Evolutionary conservation across 1,139 yeast species (phyloP).

Genomic region (Spencermartinsiella ligniputridi): DNA sequence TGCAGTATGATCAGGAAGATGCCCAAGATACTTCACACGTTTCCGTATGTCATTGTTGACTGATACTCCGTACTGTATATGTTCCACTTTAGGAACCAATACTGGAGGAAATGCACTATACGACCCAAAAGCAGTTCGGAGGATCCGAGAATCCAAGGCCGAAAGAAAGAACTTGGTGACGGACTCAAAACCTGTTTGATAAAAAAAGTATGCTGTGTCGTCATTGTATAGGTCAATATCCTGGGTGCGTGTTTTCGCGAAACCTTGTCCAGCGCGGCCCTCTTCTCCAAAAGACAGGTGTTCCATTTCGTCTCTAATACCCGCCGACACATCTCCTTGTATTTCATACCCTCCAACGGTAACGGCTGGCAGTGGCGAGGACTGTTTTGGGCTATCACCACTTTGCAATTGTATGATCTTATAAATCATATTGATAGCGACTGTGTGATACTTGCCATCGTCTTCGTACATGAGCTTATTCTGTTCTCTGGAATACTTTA

Average conservation of each 20-base stretch:
- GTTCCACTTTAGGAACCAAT: conserved; percentile 60
- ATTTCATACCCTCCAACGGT: conserved; percentile 13
- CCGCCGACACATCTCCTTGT: conserved; percentile 18
- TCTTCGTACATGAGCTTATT: conserved; percentile 60
- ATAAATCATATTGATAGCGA: conserved; percentile 57
- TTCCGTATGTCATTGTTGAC: conserved; percentile 52
- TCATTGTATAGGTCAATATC: conserved; percentile 27
- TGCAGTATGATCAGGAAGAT: conserved; percentile 80
- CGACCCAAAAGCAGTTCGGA: conserved; percentile 57
- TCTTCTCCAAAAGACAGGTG: not conserved
- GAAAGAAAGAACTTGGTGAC: conserved; percentile 65
- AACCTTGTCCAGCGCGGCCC: not conserved
- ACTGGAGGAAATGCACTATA: conserved; percentile 66
- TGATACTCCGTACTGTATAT: conserved; percentile 58
- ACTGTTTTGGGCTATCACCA: not conserved
- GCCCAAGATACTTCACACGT: conserved; percentile 69
- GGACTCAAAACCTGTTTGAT: conserved; percentile 71
- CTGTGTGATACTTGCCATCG: conserved; percentile 50
- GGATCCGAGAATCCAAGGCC: conserved; percentile 71
- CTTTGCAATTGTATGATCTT: conserved; percentile 14
- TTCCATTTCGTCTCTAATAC: conserved; percentile 3
- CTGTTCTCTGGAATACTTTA: conserved; percentile 46
- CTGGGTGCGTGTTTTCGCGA: not conserved
- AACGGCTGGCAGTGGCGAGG: not conserved
- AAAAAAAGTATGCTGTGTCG: conserved; percentile 49